These are phyloP conservation scores for Thalia dealbata DNA, from an alignment of 176 grass and related monocot genomes.

Conservation along the genomic window DNA sequence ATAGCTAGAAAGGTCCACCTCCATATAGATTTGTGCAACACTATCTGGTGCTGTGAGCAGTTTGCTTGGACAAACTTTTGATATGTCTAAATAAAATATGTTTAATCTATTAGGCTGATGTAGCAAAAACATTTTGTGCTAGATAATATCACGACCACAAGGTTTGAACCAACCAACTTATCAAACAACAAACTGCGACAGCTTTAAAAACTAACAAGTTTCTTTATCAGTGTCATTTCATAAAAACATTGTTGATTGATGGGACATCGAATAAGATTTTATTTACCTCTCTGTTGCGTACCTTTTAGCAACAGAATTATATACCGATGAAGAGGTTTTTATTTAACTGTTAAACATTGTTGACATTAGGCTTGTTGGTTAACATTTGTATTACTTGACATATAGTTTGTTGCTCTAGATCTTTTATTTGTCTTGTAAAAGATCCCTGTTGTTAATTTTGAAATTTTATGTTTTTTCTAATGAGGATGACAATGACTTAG, in stretches of 20 bases:
- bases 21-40: neutral
- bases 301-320: no score
- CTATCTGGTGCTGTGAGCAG: neutral
- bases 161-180: neutral
- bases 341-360: no score
- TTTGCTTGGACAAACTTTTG: neutral
- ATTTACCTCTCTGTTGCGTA: no score
- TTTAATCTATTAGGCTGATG: neutral
- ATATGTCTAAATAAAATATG: neutral
- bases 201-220: neutral
- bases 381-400: no score
- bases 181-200: neutral
- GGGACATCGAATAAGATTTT: neutral
- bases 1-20: no score
- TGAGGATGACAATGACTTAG: slow-evolving; percentile 15
- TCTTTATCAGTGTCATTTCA: neutral
- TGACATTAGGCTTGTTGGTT: no score
- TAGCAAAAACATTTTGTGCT: neutral
- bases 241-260: neutral
- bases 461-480: neutral
- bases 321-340: no score
- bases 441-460: neutral
- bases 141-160: neutral
- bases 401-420: neutral
- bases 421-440: neutral